These are phyloP conservation scores for Russula foetens DNA, from an alignment of 768 basidiomycete species.

Conservation along the genomic window DNA sequence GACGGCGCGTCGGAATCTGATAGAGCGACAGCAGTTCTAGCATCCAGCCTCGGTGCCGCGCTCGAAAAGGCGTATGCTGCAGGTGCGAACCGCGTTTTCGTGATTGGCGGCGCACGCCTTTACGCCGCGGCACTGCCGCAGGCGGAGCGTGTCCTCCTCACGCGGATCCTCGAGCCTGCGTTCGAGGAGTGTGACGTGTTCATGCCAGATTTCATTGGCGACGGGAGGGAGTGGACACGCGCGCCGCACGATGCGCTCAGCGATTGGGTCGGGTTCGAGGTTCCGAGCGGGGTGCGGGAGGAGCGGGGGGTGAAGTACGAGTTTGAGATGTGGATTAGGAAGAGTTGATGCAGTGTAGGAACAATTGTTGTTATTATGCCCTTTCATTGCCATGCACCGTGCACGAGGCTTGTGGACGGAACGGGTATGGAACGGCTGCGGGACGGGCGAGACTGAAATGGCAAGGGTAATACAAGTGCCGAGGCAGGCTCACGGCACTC, in stretches of 20 bases:
- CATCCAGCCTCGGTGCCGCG: constrained; percentile 33
- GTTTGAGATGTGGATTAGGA: constrained; percentile 90
- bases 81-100: constrained; percentile 43
- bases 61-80: constrained; percentile 30
- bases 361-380: constrained; percentile 2
- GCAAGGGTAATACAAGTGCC: not conserved
- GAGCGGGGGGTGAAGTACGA: constrained; percentile 83
- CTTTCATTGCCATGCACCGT: constrained; percentile 7
- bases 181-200: constrained; percentile 84
- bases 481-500: not conserved
- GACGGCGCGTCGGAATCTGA: not conserved
- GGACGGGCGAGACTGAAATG: constrained; percentile 1
- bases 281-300: constrained; percentile 64
- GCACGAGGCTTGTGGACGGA: not conserved
- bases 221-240: constrained; percentile 40
- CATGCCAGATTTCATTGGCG: constrained; percentile 60
- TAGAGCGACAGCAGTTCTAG: constrained; percentile 29
- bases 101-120: constrained; percentile 89
- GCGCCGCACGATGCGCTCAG: constrained; percentile 55
- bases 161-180: constrained; percentile 65
- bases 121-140: constrained; percentile 59
- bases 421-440: no score
- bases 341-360: not conserved
- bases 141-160: constrained; percentile 82
- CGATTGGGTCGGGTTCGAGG: constrained; percentile 75